Percentiles rank a stretch among this genome's conserved stretches.
These are phyloP conservation scores for Taphrina deformans DNA, from an alignment of 1,139 yeast genomes.

Conservation along the genomic window DNA sequence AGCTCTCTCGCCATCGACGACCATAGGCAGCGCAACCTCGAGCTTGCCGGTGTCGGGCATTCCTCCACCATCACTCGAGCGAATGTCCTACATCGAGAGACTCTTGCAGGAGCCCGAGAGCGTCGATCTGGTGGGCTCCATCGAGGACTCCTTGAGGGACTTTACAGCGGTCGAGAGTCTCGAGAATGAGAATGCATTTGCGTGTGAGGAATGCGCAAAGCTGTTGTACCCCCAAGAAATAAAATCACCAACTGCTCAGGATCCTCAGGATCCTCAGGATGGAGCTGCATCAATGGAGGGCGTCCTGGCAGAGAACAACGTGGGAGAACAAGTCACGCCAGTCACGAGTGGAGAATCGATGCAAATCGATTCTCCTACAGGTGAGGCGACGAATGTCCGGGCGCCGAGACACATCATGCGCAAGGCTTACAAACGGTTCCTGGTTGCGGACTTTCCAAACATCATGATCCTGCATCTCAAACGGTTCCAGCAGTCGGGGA, in stretches of 20 bases:
- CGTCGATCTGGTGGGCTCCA: slow-evolving; percentile 10
- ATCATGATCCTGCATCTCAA: slow-evolving; percentile 36
- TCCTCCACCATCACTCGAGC: slow-evolving; percentile 18
- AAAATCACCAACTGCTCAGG: neutral
- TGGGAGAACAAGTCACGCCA: neutral
- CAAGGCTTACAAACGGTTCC: slow-evolving; percentile 36
- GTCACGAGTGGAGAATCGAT: neutral
- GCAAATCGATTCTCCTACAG: neutral
- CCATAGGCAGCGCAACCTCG: neutral
- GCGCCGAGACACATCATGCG: slow-evolving; percentile 28
- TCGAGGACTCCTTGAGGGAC: slow-evolving; percentile 35
- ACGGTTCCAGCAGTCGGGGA: slow-evolving; percentile 34
- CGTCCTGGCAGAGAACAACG: neutral
- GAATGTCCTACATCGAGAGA: slow-evolving; percentile 17
- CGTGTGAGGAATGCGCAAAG: slow-evolving; percentile 38
- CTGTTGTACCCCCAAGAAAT: neutral
- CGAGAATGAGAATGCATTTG: slow-evolving; percentile 35
- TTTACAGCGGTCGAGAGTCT: slow-evolving; percentile 34
- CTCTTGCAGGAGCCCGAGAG: slow-evolving; percentile 20
- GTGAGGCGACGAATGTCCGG: neutral
- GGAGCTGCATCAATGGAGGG: neutral
- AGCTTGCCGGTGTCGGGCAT: neutral
- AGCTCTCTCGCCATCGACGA: neutral
- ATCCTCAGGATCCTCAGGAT: too few relatives aligned
- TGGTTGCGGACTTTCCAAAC: slow-evolving; percentile 35